These are phyloP conservation scores for Botrytis galanthina DNA, from an alignment of 2,329 filamentous ascomycete species.

Conservation along the genomic window DNA sequence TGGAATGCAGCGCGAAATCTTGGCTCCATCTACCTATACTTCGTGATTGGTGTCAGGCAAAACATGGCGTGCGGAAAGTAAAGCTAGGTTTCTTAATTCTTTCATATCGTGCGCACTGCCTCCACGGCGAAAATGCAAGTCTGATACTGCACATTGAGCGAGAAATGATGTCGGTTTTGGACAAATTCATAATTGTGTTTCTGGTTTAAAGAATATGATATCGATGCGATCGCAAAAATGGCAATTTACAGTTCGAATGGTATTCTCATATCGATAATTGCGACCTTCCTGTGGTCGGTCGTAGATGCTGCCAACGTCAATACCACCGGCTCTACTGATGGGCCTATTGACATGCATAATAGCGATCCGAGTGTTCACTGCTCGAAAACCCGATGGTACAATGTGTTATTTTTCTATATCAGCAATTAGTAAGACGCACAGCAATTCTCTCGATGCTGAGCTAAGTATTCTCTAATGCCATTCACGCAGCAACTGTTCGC, in stretches of 20 bases:
- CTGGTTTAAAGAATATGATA: too few species aligned
- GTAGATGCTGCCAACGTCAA: not conserved
- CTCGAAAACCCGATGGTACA: not conserved
- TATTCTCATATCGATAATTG: not conserved
- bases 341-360: not conserved
- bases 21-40: not conserved
- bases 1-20: not conserved
- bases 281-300: not conserved
- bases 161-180: not conserved
- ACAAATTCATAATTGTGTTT: too few species aligned
- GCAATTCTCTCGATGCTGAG: not conserved
- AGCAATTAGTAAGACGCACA: not conserved
- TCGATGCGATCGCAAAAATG: not conserved
- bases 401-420: not conserved
- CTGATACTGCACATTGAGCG: not conserved
- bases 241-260: not conserved
- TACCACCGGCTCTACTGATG: not conserved
- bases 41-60: not conserved
- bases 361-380: conserved; percentile 4
- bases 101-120: too few species aligned
- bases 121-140: not conserved
- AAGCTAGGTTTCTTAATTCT: not conserved
- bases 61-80: not conserved
- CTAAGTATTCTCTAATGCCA: not conserved
- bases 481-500: not conserved